Conservation (phyloP, 2,329 filamentous ascomycete genomes). For the Dactylella cylindrospora region DNA sequence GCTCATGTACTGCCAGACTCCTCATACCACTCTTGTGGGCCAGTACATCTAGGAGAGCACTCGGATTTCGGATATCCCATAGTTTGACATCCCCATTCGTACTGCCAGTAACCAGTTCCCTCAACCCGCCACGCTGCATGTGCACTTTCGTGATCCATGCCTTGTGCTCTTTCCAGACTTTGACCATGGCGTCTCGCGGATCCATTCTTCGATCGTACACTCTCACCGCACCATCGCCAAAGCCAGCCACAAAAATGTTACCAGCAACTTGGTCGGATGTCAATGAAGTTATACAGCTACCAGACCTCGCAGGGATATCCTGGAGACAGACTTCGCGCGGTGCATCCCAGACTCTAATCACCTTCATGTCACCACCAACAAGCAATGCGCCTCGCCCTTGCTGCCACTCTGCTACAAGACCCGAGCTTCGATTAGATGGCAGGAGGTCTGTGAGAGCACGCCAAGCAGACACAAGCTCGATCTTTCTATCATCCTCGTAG, state of each 20-base stretch:
- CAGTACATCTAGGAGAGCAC: constrained; percentile 70
- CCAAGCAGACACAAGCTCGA: constrained; percentile 87
- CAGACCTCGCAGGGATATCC: constrained; percentile 92
- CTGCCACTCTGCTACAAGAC: constrained; percentile 98
- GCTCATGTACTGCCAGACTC: constrained; percentile 89
- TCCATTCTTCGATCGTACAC: constrained; percentile 88
- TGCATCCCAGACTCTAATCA: constrained; percentile 95
- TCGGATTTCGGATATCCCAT: constrained; percentile 92
- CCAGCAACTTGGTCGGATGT: constrained; percentile 98
- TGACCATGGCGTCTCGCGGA: constrained; percentile 87
- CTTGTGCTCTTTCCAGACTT: constrained; percentile 92
- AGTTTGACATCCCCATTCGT: constrained; percentile 90
- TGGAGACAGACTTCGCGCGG: constrained; percentile 83
- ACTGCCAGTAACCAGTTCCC: constrained; percentile 86
- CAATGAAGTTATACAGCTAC: constrained; percentile 90
- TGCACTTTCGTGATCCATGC: constrained; percentile 97
- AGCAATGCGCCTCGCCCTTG: constrained; percentile 92
- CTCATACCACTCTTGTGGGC: constrained; percentile 76
- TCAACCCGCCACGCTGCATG: constrained; percentile 90
- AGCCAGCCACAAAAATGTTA: constrained; percentile 92
- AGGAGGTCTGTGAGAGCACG: constrained; percentile 90
- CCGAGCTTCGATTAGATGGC: constrained; percentile 88
- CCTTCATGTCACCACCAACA: constrained; percentile 93
- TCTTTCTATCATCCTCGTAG: constrained; percentile 74
- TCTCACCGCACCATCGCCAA: constrained; percentile 89